Conservation (phyloP, 148 eudicot genomes). For the Camellia japonica region DNA sequence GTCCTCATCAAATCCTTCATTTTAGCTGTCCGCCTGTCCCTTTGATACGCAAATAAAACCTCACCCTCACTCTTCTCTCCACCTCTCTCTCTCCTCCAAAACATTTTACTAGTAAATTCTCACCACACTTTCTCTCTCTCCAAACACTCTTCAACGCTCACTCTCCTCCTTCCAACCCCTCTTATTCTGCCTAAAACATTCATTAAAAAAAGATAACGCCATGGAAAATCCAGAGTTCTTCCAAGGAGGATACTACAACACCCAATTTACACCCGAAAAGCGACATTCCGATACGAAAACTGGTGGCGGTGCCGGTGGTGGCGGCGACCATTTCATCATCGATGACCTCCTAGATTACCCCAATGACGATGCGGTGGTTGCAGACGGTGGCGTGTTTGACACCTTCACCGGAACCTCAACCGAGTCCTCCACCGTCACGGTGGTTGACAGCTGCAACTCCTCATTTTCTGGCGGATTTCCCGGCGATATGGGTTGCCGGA, state of each 20-base stretch:
- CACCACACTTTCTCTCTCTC: slow-evolving; percentile 12
- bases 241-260: slow-evolving; percentile 21
- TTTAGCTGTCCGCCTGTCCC: slow-evolving; percentile 43
- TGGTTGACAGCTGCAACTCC: slow-evolving; percentile 62
- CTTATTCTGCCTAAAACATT: background rate
- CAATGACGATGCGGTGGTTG: slow-evolving; percentile 43
- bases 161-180: background rate
- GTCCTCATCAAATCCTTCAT: slow-evolving; percentile 31
- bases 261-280: slow-evolving; percentile 32
- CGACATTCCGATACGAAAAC: slow-evolving; percentile 31
- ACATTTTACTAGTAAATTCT: background rate
- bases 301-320: slow-evolving; percentile 22
- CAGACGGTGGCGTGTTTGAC: slow-evolving; percentile 25
- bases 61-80: slow-evolving; percentile 28
- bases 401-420: slow-evolving; percentile 34
- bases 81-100: slow-evolving; percentile 26
- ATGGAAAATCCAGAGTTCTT: slow-evolving; percentile 31
- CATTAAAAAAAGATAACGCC: no score
- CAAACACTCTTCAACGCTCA: background rate
- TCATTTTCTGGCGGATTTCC: slow-evolving; percentile 39
- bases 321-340: slow-evolving; percentile 50
- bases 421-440: slow-evolving; percentile 45
- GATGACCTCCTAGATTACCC: slow-evolving; percentile 89
- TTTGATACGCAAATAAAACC: slow-evolving; percentile 51
- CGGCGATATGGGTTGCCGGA: slow-evolving; percentile 23